Conservation (phyloP, 768 basidiomycete genomes). For the Pulveroboletus sp. region DNA sequence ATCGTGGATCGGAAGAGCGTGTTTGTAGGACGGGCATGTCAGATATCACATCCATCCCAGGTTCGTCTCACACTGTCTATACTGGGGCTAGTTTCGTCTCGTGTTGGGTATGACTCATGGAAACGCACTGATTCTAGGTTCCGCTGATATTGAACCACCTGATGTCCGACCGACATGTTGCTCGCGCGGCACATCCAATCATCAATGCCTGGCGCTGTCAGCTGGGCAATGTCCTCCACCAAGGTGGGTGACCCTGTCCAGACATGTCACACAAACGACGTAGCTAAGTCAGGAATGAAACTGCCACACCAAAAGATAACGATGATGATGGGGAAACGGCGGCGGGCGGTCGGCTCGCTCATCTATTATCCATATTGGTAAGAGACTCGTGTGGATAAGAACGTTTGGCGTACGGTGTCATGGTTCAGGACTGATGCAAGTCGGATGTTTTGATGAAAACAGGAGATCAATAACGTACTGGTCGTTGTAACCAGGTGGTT, state of each 20-base stretch:
- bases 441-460: constrained; percentile 1
- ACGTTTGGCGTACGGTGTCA: background rate
- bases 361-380: constrained; percentile 85
- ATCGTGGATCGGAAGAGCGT: constrained; percentile 82
- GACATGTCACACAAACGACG: background rate
- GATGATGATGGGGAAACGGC: constrained; percentile 94
- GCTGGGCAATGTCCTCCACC: constrained; percentile 61
- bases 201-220: constrained; percentile 84
- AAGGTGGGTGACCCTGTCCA: constrained; percentile 45
- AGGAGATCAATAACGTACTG: constrained; percentile 81
- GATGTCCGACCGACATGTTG: constrained; percentile 65
- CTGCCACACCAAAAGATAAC: constrained; percentile 54
- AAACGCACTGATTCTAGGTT: constrained; percentile 43
- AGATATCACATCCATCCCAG: constrained; percentile 71
- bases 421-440: background rate
- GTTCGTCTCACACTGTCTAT: constrained; percentile 31
- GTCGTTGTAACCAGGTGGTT: constrained; percentile 93
- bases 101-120: background rate
- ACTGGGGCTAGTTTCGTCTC: background rate
- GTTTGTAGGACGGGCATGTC: constrained; percentile 83
- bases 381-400: constrained; percentile 15
- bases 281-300: constrained; percentile 1
- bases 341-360: constrained; percentile 85
- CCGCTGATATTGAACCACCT: constrained; percentile 61
- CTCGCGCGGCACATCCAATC: constrained; percentile 71